Evolutionary conservation across 345 rosid genomes (phyloP).

Genomic region (Combretum micranthum): DNA sequence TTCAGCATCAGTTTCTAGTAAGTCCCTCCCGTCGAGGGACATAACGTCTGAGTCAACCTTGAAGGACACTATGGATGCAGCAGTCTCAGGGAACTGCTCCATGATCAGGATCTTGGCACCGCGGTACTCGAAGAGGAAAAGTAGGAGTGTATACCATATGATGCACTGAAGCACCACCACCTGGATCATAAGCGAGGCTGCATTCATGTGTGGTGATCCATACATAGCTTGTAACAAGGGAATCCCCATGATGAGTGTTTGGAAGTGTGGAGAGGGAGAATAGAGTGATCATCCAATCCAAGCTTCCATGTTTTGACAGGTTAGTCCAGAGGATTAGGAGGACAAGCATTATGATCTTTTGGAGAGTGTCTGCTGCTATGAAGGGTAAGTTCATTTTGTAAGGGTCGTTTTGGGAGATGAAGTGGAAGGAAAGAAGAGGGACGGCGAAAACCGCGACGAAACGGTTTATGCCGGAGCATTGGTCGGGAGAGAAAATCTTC

Average conservation of each 20-base stretch:
- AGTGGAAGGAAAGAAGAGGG: slow-evolving; percentile 91
- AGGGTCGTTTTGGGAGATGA: slow-evolving; percentile 77
- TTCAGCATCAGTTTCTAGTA: slow-evolving; percentile 79
- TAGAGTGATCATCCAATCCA: slow-evolving; percentile 93
- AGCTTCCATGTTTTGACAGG: slow-evolving; percentile 47
- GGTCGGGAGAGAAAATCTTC: slow-evolving; percentile 89
- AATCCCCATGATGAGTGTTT: slow-evolving; percentile 95
- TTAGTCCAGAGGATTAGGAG: slow-evolving; percentile 58
- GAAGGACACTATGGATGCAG: slow-evolving; percentile 82
- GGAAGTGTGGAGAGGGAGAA: slow-evolving; percentile 91
- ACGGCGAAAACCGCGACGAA: slow-evolving; percentile 94
- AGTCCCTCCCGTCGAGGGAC: slow-evolving; percentile 74
- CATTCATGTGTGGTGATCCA: slow-evolving; percentile 41
- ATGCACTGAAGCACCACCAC: slow-evolving; percentile 93
- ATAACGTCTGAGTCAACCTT: slow-evolving; percentile 87
- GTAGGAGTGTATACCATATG: slow-evolving; percentile 91
- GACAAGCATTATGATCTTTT: slow-evolving; percentile 64
- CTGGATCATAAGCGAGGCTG: slow-evolving; percentile 70
- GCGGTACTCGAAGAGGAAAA: slow-evolving; percentile 83
- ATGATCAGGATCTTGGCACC: slow-evolving; percentile 80
- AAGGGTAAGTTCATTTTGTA: slow-evolving; percentile 79
- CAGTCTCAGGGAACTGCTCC: slow-evolving; percentile 97
- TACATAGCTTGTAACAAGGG: slow-evolving; percentile 93
- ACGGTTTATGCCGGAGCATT: slow-evolving; percentile 96
- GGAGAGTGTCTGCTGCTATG: slow-evolving; percentile 90